Conservation (phyloP, 805 yeast genomes). For the Monosporozyma aerobia region DNA sequence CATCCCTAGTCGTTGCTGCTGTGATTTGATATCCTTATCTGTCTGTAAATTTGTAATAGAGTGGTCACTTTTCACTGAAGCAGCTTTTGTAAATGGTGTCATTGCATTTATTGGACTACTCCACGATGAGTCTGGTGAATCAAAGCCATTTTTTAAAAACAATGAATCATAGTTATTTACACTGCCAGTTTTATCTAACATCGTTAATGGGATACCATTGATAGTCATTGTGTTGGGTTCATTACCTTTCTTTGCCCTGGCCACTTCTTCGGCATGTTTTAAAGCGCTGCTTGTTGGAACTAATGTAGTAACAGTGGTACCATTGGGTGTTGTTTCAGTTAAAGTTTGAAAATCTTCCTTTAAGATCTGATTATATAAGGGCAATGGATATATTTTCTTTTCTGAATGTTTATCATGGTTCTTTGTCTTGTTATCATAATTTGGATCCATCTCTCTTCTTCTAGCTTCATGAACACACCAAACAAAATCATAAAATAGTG, state of each 20-base stretch:
- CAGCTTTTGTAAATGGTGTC: not conserved
- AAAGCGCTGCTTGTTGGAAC: slow-evolving; percentile 80
- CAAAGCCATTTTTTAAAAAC: not conserved
- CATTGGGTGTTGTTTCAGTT: slow-evolving; percentile 82
- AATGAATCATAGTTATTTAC: slow-evolving; percentile 23
- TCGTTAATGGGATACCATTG: slow-evolving; percentile 58
- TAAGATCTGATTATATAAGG: slow-evolving; percentile 84
- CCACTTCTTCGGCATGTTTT: slow-evolving; percentile 27
- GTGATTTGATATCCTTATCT: not conserved
- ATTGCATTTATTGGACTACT: not conserved
- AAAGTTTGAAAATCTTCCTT: slow-evolving; percentile 81
- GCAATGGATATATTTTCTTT: slow-evolving; percentile 55
- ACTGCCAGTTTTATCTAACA: slow-evolving; percentile 78
- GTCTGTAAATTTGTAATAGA: not conserved
- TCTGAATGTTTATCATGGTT: slow-evolving; percentile 31
- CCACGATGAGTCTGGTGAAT: not conserved
- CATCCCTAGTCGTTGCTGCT: not conserved
- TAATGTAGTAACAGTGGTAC: slow-evolving; percentile 81
- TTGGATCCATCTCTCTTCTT: slow-evolving; percentile 47
- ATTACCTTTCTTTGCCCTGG: slow-evolving; percentile 15
- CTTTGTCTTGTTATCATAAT: slow-evolving; percentile 23
- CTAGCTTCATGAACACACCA: slow-evolving; percentile 95
- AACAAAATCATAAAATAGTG: slow-evolving; percentile 81
- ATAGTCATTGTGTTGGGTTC: slow-evolving; percentile 39
- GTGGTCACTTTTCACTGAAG: not conserved